These are phyloP conservation scores for Mortierella sp. DNA, from an alignment of 371 early-diverging fungal genomes.

Conservation along the genomic window DNA sequence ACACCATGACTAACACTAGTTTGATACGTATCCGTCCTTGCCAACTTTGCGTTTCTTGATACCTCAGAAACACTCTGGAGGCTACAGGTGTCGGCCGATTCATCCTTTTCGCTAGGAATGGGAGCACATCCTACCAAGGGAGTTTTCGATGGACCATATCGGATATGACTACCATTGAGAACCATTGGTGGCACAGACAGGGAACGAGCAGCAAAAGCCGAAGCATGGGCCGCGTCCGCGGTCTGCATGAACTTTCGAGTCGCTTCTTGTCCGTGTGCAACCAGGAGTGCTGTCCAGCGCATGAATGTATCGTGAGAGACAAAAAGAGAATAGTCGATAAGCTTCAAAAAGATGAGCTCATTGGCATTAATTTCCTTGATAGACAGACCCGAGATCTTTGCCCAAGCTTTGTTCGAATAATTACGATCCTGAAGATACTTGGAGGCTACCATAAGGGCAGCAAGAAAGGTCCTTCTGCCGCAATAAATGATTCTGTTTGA, in stretches of 20 bases:
- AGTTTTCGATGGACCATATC: slow-evolving; percentile 21
- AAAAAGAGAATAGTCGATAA: slow-evolving; percentile 78
- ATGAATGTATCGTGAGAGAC: slow-evolving; percentile 73
- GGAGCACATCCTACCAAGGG: not conserved
- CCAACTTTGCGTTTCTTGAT: slow-evolving; percentile 20
- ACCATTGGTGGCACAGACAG: slow-evolving; percentile 33
- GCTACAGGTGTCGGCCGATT: not conserved
- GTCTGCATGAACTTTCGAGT: slow-evolving; percentile 46
- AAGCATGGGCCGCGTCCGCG: slow-evolving; percentile 22
- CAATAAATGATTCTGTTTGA: slow-evolving; percentile 65
- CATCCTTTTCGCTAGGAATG: slow-evolving; percentile 11
- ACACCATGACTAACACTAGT: not conserved
- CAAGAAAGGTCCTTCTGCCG: slow-evolving; percentile 80
- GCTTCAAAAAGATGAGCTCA: slow-evolving; percentile 75
- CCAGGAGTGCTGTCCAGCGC: slow-evolving; percentile 72
- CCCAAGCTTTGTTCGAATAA: slow-evolving; percentile 85
- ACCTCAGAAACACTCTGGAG: not conserved
- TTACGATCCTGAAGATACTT: slow-evolving; percentile 82
- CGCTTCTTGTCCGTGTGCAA: slow-evolving; percentile 60
- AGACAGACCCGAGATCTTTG: slow-evolving; percentile 76
- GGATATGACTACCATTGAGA: slow-evolving; percentile 36
- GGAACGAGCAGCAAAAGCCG: slow-evolving; percentile 19
- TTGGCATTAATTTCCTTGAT: slow-evolving; percentile 72
- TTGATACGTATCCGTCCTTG: slow-evolving; percentile 18
- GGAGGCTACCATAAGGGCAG: slow-evolving; percentile 76